These are phyloP conservation scores for Bolboschoenus planiculmis DNA, from an alignment of 176 grass and related monocot species.

Conservation along the genomic window DNA sequence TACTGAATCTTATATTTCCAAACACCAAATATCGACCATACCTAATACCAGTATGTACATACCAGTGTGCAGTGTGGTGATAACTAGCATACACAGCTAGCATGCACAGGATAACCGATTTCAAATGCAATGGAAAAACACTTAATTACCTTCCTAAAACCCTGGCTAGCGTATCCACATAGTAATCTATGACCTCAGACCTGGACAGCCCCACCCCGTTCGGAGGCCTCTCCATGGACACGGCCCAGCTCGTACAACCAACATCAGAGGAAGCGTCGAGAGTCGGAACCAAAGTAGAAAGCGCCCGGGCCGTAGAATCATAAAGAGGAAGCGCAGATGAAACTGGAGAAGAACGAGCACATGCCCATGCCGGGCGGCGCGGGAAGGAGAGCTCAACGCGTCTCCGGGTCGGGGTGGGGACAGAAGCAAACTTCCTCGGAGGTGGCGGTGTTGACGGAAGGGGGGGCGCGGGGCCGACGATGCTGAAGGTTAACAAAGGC, in stretches of 20 bases:
- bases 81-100: not conserved
- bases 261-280: not conserved
- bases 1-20: not conserved
- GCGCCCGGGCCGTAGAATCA: not conserved
- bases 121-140: not conserved
- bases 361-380: not conserved
- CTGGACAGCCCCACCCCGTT: constrained; percentile 25
- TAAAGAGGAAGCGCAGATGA: not conserved
- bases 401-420: not conserved
- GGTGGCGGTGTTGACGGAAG: not conserved
- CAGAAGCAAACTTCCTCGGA: not conserved
- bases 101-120: not conserved
- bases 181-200: constrained; percentile 60
- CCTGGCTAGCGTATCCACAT: constrained; percentile 46
- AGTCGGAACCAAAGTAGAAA: constrained; percentile 5
- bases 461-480: not conserved
- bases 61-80: not conserved
- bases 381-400: not conserved
- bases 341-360: constrained; percentile 2
- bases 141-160: constrained; percentile 60
- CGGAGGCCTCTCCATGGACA: constrained; percentile 43
- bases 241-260: constrained; percentile 36
- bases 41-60: not conserved
- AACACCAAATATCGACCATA: not conserved
- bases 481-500: not conserved